Conservation (phyloP, 441 rosid genomes). For the Cnidoscolus chayamansa region DNA sequence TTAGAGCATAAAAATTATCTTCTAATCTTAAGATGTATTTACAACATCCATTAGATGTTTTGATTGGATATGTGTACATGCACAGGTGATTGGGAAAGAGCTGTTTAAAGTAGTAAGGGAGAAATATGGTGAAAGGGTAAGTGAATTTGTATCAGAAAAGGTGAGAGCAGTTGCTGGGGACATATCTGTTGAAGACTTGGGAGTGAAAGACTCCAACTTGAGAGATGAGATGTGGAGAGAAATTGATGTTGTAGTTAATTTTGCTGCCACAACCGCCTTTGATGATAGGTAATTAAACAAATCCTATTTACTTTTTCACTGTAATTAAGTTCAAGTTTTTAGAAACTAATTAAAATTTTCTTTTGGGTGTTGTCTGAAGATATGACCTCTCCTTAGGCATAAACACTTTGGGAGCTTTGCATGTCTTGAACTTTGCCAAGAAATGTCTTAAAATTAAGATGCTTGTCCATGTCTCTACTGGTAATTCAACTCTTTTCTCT, state of each 20-base stretch:
- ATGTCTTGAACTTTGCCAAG: constrained; percentile 43
- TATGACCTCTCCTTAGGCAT: constrained; percentile 35
- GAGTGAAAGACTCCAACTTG: constrained; percentile 44
- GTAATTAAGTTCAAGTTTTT: background rate
- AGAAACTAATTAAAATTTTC: background rate
- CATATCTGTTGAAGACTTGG: constrained; percentile 51
- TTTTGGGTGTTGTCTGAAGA: background rate
- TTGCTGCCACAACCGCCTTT: constrained; percentile 80
- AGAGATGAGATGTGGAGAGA: constrained; percentile 45
- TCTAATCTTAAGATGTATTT: too few relatives aligned
- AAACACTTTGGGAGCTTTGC: constrained; percentile 40
- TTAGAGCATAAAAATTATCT: too few relatives aligned
- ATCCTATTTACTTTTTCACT: background rate
- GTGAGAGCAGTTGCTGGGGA: constrained; percentile 61
- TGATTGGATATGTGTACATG: too few relatives aligned
- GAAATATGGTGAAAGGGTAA: constrained; percentile 43
- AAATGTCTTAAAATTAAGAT: constrained; percentile 31
- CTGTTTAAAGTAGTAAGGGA: constrained; percentile 59
- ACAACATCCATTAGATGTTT: too few relatives aligned
- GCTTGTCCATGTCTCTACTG: constrained; percentile 50
- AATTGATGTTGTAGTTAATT: constrained; percentile 54
- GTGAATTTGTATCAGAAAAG: constrained; percentile 46
- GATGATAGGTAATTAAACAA: constrained; percentile 57
- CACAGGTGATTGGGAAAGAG: constrained; percentile 63
- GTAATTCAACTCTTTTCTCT: constrained; percentile 21